Conservation (phyloP, 2,329 filamentous ascomycete species). For the Hypoxylon sp. region DNA sequence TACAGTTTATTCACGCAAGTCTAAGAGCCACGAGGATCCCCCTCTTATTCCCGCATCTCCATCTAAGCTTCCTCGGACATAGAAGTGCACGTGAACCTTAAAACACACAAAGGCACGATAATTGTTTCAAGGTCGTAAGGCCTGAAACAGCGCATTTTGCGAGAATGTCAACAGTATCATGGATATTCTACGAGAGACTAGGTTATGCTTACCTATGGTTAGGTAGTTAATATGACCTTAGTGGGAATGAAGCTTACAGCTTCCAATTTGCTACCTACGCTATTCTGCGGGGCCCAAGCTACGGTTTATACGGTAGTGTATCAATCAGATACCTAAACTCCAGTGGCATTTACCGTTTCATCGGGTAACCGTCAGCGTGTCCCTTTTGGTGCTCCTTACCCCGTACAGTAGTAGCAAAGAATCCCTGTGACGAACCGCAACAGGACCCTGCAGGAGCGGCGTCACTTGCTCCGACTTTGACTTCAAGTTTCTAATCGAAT, state of each 20-base stretch:
- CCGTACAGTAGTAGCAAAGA: not conserved
- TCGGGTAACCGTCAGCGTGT: slow-evolving; percentile 36
- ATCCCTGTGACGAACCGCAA: slow-evolving; percentile 22
- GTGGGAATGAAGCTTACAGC: slow-evolving; percentile 26
- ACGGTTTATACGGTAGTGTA: not conserved
- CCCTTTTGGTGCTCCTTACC: slow-evolving; percentile 3
- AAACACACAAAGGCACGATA: slow-evolving; percentile 4
- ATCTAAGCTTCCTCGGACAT: not conserved
- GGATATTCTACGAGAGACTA: not conserved
- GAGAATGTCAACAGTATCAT: not conserved
- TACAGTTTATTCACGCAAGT: slow-evolving; percentile 3
- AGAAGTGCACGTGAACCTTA: not conserved
- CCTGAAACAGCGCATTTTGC: slow-evolving; percentile 15
- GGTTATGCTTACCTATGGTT: too few species aligned
- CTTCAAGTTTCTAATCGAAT: slow-evolving; percentile 10
- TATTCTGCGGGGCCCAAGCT: slow-evolving; percentile 21
- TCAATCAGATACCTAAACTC: not conserved
- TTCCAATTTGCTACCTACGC: slow-evolving; percentile 2
- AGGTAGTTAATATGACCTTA: slow-evolving; percentile 36
- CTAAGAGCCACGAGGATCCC: too few species aligned
- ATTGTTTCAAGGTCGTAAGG: slow-evolving; percentile 13
- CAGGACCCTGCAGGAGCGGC: slow-evolving; percentile 35
- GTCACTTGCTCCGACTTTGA: slow-evolving; percentile 23
- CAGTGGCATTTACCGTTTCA: slow-evolving; percentile 14
- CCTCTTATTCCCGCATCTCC: not conserved